Base-by-base conservation (phyloP, 2,329 filamentous ascomycete species). In the Lachnellula hyalina region DNA sequence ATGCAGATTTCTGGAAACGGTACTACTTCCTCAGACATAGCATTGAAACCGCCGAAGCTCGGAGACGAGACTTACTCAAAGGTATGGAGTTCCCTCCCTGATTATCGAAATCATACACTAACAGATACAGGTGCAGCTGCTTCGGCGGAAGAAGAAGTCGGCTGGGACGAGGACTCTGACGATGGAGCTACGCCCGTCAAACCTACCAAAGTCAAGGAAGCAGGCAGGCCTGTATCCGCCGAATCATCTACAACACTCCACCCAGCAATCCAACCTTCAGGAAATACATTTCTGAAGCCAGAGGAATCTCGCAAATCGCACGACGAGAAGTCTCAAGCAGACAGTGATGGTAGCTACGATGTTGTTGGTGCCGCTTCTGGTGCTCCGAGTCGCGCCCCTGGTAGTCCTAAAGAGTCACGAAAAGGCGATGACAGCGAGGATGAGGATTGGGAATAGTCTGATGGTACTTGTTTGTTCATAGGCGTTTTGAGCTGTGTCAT, bases 301-400 rank as follows among this genome's bases (percentile, higher is more conserved):
- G 73, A 74, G 32, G 83, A 88, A 63, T 75, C 84, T 17, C 85
- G 89, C 47, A 83, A 80, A 66, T 95, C 91, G 25, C 87, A 95
- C 66, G 91, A 96, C 67, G 87, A 91, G 70, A 91, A 93, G 70
- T 95, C 89, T 25, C 89, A 94, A 63, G 85, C 91, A 7, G 94
- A 94, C 66, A 96, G 93, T 69, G 94, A 99, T 65, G 90, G 90
- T 17, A 96, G 91, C 74, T 99, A 99, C 71, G 94, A 99, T 70
- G 80, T 99, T 35, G 90, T 99, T 46, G 87, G 88, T 7, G 85
- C 86, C 5, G 77, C 84, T 46, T 92, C 88, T 50, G 89, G 88
- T 48, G 82, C 83, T 45, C 84, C 86, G 38, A 96, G 89, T 70
- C 87, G 89, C 61, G 86, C 90, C 17, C 87, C 90, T 1, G 80